Conservation (phyloP, 768 basidiomycete genomes). For the Termitomyces eurrhizus region DNA sequence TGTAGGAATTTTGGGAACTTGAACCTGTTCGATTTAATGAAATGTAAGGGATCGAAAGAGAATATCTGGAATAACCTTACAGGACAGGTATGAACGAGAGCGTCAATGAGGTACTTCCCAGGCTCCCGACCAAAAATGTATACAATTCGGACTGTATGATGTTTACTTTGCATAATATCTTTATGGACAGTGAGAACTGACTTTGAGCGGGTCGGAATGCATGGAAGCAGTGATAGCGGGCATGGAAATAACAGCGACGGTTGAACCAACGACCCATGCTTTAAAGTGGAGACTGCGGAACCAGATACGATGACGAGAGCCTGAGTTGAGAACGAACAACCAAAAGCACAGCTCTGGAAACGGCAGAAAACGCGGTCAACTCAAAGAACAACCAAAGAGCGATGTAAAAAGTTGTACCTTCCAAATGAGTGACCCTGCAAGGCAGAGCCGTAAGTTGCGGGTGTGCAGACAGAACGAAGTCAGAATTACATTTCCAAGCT, state of each 20-base stretch:
- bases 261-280: conserved; percentile 65
- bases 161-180: conserved; percentile 3
- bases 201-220: conserved; percentile 54
- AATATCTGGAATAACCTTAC: conserved; percentile 27
- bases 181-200: conserved; percentile 21
- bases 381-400: no score
- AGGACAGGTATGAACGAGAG: conserved; percentile 71
- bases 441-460: not conserved
- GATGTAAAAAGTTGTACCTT: conserved; percentile 38
- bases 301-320: conserved; percentile 67
- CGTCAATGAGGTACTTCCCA: conserved; percentile 67
- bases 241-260: conserved; percentile 57
- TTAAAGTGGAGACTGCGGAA: conserved; percentile 76
- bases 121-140: conserved; percentile 63
- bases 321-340: conserved; percentile 74
- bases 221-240: conserved; percentile 67
- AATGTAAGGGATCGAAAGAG: not conserved
- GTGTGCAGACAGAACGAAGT: not conserved
- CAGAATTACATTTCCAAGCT: conserved; percentile 64
- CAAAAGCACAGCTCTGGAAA: conserved; percentile 77
- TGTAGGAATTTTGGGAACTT: conserved; percentile 63
- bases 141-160: conserved; percentile 57
- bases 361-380: no score
- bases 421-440: conserved; percentile 69
- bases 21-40: conserved; percentile 49